These are phyloP conservation scores for Mycena galopus DNA, from an alignment of 768 basidiomycete species.

Conservation along the genomic window DNA sequence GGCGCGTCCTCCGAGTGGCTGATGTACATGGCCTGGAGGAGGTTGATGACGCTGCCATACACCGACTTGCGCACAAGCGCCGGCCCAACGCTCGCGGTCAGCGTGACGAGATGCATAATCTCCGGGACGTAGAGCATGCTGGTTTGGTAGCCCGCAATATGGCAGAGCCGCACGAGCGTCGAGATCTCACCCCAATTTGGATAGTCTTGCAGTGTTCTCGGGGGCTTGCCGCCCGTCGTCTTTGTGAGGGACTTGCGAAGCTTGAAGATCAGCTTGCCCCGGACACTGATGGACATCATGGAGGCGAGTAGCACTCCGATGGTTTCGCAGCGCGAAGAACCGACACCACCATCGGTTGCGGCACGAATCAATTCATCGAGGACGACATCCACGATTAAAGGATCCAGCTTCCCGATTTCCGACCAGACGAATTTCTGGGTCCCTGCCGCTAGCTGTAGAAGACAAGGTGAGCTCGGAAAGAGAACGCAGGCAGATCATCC, in stretches of 20 bases:
- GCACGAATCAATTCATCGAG: constrained; percentile 85
- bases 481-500: constrained; percentile 17
- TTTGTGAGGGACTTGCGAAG: constrained; percentile 87
- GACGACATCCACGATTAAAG: constrained; percentile 75
- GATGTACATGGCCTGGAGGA: constrained; percentile 81
- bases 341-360: constrained; percentile 87
- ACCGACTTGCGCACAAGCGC: constrained; percentile 82
- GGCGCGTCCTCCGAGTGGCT: constrained; percentile 71
- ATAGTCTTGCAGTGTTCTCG: constrained; percentile 76
- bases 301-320: constrained; percentile 81
- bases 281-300: constrained; percentile 80
- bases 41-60: constrained; percentile 85
- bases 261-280: constrained; percentile 83
- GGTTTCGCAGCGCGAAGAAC: constrained; percentile 79
- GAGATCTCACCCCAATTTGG: constrained; percentile 87
- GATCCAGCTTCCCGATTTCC: constrained; percentile 79
- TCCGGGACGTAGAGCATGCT: constrained; percentile 89
- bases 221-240: constrained; percentile 69
- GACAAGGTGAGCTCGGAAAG: background rate
- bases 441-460: constrained; percentile 67
- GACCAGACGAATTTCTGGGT: constrained; percentile 85
- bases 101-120: constrained; percentile 80
- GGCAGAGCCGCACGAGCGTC: constrained; percentile 79
- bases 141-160: constrained; percentile 78
- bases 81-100: constrained; percentile 84